These are phyloP conservation scores for Trametes sp. DNA, from an alignment of 1,284 basidiomycete species.

Conservation along the genomic window DNA sequence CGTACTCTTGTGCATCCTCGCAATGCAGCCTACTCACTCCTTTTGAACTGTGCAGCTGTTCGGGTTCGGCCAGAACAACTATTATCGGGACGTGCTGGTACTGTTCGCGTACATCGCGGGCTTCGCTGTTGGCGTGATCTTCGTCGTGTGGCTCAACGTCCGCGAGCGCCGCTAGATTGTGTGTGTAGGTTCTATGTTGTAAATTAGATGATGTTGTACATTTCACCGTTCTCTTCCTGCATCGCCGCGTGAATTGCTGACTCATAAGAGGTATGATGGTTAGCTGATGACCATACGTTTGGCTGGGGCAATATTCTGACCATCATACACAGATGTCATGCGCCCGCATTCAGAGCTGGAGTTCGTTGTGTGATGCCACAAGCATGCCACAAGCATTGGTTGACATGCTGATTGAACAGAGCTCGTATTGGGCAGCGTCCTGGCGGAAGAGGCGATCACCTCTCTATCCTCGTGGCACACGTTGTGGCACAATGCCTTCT, in stretches of 20 bases:
- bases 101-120: constrained; percentile 85
- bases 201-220: constrained; percentile 3
- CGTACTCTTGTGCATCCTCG: constrained; percentile 36
- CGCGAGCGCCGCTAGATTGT: constrained; percentile 65
- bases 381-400: too few species aligned
- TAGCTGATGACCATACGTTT: too few species aligned
- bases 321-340: too few species aligned
- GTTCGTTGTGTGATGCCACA: too few species aligned
- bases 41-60: constrained; percentile 63
- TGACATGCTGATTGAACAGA: too few species aligned
- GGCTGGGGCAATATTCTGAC: too few species aligned
- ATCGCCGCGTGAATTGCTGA: neutral
- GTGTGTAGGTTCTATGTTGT: constrained; percentile 1
- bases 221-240: neutral
- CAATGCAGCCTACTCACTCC: constrained; percentile 19
- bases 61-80: constrained; percentile 79
- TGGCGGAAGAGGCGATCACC: too few species aligned
- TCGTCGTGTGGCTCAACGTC: constrained; percentile 77
- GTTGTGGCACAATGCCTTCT: too few species aligned
- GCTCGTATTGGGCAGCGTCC: too few species aligned
- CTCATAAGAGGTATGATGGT: neutral
- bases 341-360: too few species aligned
- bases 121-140: constrained; percentile 73
- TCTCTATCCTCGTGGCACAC: too few species aligned
- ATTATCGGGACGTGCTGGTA: constrained; percentile 87